These are phyloP conservation scores for Phytophthora lateralis DNA, from an alignment of 352 stramenopile species.

Conservation along the genomic window DNA sequence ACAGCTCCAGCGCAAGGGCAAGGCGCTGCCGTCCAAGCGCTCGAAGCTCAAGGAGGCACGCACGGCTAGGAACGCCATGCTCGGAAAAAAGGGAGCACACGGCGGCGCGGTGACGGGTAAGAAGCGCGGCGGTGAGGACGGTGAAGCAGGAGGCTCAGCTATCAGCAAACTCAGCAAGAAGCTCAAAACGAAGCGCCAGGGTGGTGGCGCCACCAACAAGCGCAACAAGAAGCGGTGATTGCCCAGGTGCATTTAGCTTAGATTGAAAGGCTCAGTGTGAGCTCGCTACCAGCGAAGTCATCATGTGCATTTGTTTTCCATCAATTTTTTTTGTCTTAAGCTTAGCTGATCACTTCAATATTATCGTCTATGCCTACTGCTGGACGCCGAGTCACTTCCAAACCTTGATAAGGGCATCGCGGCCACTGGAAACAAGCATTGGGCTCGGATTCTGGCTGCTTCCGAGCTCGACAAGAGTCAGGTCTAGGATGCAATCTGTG, in stretches of 20 bases:
- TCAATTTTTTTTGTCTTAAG: conserved; percentile 17
- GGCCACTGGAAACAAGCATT: conserved; percentile 92
- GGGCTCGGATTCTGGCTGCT: conserved; percentile 51
- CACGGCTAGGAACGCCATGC: conserved; percentile 70
- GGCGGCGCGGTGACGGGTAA: conserved; percentile 29
- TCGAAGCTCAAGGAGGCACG: conserved; percentile 84
- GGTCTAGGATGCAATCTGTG: conserved; percentile 95
- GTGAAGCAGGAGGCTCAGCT: conserved; percentile 23
- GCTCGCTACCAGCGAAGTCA: background rate
- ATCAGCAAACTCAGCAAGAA: conserved; percentile 40
- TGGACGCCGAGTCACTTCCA: conserved; percentile 81
- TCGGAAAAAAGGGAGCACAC: conserved; percentile 50
- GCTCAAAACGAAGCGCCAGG: conserved; percentile 44
- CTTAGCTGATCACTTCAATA: conserved; percentile 30
- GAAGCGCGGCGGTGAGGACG: conserved; percentile 33
- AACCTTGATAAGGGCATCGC: conserved; percentile 96
- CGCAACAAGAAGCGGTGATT: conserved; percentile 48
- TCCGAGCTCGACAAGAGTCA: conserved; percentile 94
- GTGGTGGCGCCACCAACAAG: conserved; percentile 36
- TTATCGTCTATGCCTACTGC: conserved; percentile 5
- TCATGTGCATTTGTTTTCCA: conserved; percentile 9
- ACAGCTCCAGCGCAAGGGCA: conserved; percentile 83
- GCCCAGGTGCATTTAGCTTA: background rate
- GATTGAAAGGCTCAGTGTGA: background rate
- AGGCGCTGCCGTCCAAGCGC: conserved; percentile 82